Percentiles rank a stretch among this genome's conserved stretches.
Conservation (phyloP, 2,329 filamentous ascomycete genomes). For the Trichoderma hamatum region DNA sequence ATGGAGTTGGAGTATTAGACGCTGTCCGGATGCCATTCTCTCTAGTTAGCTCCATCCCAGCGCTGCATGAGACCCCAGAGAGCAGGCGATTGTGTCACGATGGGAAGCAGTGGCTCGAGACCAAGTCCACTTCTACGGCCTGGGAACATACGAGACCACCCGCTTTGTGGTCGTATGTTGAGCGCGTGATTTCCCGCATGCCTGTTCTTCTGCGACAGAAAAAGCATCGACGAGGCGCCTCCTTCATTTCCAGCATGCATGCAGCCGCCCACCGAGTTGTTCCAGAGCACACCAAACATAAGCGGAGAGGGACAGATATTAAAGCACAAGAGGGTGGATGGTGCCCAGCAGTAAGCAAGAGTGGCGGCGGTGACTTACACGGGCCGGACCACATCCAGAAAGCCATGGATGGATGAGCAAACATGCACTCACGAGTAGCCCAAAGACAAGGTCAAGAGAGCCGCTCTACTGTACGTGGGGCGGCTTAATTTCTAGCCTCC, state of each 20-base stretch:
- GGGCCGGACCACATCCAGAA: neutral
- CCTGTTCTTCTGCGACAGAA: conserved; percentile 16
- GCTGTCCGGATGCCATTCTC: neutral
- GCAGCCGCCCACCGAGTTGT: conserved; percentile 4
- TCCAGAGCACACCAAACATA: neutral
- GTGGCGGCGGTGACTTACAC: conserved; percentile 10
- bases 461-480: conserved; percentile 8
- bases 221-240: conserved; percentile 14
- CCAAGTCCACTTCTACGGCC: conserved; percentile 5
- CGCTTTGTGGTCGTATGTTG: conserved; percentile 22
- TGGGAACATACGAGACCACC: conserved; percentile 13
- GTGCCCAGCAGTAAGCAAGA: neutral
- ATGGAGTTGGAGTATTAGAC: neutral
- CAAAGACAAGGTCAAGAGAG: neutral
- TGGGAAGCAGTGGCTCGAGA: conserved; percentile 17
- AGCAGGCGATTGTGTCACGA: conserved; percentile 1
- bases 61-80: neutral
- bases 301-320: neutral
- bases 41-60: neutral
- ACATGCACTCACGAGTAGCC: neutral
- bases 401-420: neutral
- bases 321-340: neutral
- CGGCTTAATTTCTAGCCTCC: conserved; percentile 19
- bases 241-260: conserved; percentile 22
- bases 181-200: conserved; percentile 23